phyloP scores from a whole-genome alignment of 805 yeast species.

The Wickerhamiella musiphila region DNA sequence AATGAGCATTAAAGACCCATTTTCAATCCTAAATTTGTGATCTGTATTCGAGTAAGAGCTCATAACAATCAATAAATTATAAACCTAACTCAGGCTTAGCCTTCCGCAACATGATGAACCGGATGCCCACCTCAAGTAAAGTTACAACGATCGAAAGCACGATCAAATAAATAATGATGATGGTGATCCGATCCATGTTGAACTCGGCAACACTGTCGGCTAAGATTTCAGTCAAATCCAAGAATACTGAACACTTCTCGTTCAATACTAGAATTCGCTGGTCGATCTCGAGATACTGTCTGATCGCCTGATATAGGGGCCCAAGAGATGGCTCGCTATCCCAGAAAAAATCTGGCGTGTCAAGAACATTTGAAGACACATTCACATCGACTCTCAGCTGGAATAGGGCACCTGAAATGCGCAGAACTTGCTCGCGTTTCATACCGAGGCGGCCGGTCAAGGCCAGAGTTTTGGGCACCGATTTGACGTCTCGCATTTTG shows the following conservation, averaged over 20 bases:
- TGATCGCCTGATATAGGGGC: conserved; percentile 73
- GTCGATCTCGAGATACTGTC: conserved; percentile 88
- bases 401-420: conserved; percentile 79
- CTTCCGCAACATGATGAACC: conserved; percentile 9
- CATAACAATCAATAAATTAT: too few species aligned
- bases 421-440: conserved; percentile 65
- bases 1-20: too few species aligned
- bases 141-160: conserved; percentile 54
- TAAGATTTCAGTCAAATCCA: conserved; percentile 83
- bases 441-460: conserved; percentile 76
- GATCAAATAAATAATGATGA: conserved; percentile 73
- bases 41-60: too few species aligned
- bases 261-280: conserved; percentile 86
- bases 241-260: conserved; percentile 81
- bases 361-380: conserved; percentile 73
- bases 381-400: conserved; percentile 87
- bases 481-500: conserved; percentile 68
- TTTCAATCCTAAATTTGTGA: too few species aligned
- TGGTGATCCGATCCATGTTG: conserved; percentile 79
- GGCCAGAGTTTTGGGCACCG: conserved; percentile 77
- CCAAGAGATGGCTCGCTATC: conserved; percentile 84
- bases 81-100: neutral
- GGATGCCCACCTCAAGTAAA: conserved; percentile 13
- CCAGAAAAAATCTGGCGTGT: conserved; percentile 96
- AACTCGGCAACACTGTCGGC: conserved; percentile 89